These are phyloP conservation scores for Trypanosoma boissoni DNA, from an alignment of 208 protist genomes.

Conservation along the genomic window DNA sequence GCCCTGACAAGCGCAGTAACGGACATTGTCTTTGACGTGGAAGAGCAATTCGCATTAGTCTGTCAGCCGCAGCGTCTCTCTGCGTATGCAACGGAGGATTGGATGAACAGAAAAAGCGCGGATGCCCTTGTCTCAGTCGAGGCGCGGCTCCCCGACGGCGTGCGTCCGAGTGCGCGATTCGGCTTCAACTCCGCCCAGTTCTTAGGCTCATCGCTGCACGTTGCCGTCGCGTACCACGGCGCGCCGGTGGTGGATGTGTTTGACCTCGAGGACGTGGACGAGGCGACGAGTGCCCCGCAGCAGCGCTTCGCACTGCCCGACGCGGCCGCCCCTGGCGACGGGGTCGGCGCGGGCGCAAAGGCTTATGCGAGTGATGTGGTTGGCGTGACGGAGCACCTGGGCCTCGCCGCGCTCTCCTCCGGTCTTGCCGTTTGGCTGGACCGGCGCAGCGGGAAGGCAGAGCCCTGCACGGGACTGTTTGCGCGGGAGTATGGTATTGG, in stretches of 20 bases:
- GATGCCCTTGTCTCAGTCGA: background rate
- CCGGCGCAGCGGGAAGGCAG: slow-evolving; percentile 16
- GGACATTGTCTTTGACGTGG: slow-evolving; percentile 30
- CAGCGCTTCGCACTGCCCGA: slow-evolving; percentile 37
- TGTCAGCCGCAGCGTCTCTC: slow-evolving; percentile 11
- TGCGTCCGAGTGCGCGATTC: slow-evolving; percentile 11
- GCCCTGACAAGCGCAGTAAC: background rate
- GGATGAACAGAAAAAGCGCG: background rate
- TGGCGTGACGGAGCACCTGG: slow-evolving; percentile 29
- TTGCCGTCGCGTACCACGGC: slow-evolving; percentile 40
- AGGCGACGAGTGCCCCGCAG: slow-evolving; percentile 43
- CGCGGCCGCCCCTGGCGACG: background rate
- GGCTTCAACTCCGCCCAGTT: slow-evolving; percentile 61
- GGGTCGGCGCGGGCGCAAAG: background rate
- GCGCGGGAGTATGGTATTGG: slow-evolving; percentile 27
- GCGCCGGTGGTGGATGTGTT: slow-evolving; percentile 54
- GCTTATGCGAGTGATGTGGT: slow-evolving; percentile 31
- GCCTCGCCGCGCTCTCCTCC: slow-evolving; percentile 44
- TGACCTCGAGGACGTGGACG: slow-evolving; percentile 77
- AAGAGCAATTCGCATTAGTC: slow-evolving; percentile 24
- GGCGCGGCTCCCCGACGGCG: slow-evolving; percentile 7
- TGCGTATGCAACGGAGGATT: slow-evolving; percentile 14
- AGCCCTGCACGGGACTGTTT: slow-evolving; percentile 21
- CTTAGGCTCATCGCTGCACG: slow-evolving; percentile 39
- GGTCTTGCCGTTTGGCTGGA: slow-evolving; percentile 48